Conservation (phyloP, 805 yeast species). For the Brettanomyces sp. region DNA sequence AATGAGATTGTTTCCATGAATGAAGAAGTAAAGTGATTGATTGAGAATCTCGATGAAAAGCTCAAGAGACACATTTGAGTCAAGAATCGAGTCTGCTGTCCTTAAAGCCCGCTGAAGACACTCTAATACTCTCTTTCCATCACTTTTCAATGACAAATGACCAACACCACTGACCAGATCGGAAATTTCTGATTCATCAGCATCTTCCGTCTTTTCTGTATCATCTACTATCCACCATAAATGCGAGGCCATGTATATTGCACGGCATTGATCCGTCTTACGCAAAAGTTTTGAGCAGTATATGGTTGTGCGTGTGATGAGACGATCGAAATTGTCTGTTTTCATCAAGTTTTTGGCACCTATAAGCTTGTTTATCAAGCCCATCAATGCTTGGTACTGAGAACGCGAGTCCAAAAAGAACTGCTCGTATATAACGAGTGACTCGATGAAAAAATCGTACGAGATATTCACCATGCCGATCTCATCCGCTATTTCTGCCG, state of each 20-base stretch:
- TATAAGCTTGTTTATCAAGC: constrained; percentile 37
- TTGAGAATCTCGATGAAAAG: constrained; percentile 85
- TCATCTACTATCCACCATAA: constrained; percentile 86
- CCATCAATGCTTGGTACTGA: constrained; percentile 40
- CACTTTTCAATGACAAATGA: constrained; percentile 24
- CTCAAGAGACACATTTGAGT: constrained; percentile 60
- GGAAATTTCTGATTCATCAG: constrained; percentile 17
- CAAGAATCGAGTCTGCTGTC: constrained; percentile 93
- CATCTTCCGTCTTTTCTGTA: constrained; percentile 24
- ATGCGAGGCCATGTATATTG: constrained; percentile 81
- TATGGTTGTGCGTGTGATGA: constrained; percentile 77
- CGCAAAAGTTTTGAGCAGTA: constrained; percentile 83
- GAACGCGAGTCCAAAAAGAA: constrained; percentile 37
- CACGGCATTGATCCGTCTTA: constrained; percentile 91
- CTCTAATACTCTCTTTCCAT: constrained; percentile 72
- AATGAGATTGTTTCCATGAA: constrained; percentile 66
- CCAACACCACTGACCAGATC: constrained; percentile 27
- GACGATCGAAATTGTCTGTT: constrained; percentile 62
- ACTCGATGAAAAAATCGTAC: constrained; percentile 83
- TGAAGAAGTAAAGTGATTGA: constrained; percentile 75
- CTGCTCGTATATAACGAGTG: constrained; percentile 77
- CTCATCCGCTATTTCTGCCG: constrained; percentile 77
- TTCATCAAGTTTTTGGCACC: constrained; percentile 31
- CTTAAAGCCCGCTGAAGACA: constrained; percentile 82
- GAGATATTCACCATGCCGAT: constrained; percentile 59